A percentile compares a stretch with the other conserved stretches of the same genome.
These are phyloP conservation scores for Scytalidium sp. DNA, from an alignment of 2,329 filamentous ascomycete genomes.

Conservation along the genomic window DNA sequence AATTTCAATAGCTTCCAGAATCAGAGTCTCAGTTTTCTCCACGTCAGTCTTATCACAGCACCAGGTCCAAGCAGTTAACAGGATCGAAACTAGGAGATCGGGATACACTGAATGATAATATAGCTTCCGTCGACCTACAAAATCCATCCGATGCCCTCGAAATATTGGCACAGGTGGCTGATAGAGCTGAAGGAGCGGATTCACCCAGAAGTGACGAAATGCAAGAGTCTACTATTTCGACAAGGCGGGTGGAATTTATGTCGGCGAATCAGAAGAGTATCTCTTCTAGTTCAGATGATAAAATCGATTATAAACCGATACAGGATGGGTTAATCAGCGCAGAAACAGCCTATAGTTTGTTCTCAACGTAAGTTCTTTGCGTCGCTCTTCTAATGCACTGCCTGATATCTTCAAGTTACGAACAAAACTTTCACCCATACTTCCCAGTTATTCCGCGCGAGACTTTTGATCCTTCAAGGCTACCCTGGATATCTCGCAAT, in stretches of 20 bases:
- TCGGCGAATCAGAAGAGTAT: constrained; percentile 8
- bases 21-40: background rate
- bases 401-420: constrained; percentile 15
- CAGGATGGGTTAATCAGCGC: constrained; percentile 21
- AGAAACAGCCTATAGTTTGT: constrained; percentile 23
- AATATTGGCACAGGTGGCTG: constrained; percentile 28
- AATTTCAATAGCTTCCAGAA: background rate
- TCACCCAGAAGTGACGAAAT: constrained; percentile 20
- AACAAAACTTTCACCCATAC: constrained; percentile 58
- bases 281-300: constrained; percentile 15
- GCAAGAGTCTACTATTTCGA: constrained; percentile 1
- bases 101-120: constrained; percentile 19
- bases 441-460: constrained; percentile 63
- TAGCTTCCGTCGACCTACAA: constrained; percentile 26
- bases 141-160: constrained; percentile 30
- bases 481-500: constrained; percentile 42
- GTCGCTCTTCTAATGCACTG: background rate
- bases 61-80: background rate
- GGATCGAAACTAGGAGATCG: constrained; percentile 9
- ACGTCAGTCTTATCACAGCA: background rate
- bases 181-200: constrained; percentile 25
- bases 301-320: constrained; percentile 23
- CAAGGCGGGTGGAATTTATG: background rate
- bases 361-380: constrained; percentile 17
- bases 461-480: constrained; percentile 49